These are phyloP conservation scores for Coprinellus aureogranulatus DNA, from an alignment of 768 basidiomycete genomes.

Conservation along the genomic window DNA sequence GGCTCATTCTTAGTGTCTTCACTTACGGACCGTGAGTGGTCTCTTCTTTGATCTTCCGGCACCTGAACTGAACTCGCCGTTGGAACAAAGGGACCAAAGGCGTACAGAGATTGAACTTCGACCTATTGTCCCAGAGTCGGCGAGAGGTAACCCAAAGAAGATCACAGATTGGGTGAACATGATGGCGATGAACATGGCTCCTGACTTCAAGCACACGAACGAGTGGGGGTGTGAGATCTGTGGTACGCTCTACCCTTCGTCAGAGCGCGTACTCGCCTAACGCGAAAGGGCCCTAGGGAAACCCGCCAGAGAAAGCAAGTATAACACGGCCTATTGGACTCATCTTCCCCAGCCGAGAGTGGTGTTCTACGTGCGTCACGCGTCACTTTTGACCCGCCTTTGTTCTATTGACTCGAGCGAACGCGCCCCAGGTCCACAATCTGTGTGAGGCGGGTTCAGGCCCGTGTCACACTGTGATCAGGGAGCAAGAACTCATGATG, in stretches of 20 bases:
- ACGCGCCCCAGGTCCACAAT: slow-evolving; percentile 1
- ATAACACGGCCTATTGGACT: slow-evolving; percentile 1
- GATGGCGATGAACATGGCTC: neutral
- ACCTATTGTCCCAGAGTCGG: slow-evolving; percentile 9
- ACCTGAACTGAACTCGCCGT: neutral
- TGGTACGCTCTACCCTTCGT: neutral
- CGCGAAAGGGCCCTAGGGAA: slow-evolving; percentile 3
- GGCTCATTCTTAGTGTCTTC: slow-evolving; percentile 8
- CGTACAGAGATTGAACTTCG: slow-evolving; percentile 14
- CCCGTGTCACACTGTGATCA: neutral
- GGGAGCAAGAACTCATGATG: neutral
- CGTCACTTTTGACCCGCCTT: neutral
- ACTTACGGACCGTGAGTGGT: slow-evolving; percentile 15
- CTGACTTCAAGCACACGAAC: slow-evolving; percentile 11
- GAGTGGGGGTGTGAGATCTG: slow-evolving; percentile 12
- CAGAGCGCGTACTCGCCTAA: neutral
- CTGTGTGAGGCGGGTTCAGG: neutral
- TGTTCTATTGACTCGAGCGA: neutral
- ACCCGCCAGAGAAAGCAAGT: slow-evolving; percentile 11
- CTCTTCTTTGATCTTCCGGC: neutral
- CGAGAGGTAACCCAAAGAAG: slow-evolving; percentile 3
- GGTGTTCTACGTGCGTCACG: slow-evolving; percentile 6
- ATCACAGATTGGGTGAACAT: slow-evolving; percentile 3
- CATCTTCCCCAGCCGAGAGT: slow-evolving; percentile 9
- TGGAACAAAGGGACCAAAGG: slow-evolving; percentile 5